Base-by-base conservation (phyloP, 768 basidiomycete genomes). In the Naganishia vaughanmartiniae region DNA sequence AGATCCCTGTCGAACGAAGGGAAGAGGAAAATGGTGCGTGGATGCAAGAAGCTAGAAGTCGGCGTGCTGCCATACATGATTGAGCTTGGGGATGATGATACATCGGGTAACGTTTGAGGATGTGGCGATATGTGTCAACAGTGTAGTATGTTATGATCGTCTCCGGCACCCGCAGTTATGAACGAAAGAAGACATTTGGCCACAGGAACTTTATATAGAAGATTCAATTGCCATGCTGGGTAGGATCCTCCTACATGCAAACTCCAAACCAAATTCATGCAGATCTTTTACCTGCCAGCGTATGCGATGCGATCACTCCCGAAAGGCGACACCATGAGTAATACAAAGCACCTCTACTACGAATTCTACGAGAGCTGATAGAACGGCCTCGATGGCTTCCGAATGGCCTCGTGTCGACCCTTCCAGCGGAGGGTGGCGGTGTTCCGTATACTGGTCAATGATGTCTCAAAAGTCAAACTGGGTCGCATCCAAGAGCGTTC, bases 381-480 rank as follows among this genome's bases (percentile, higher is more conserved):
- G 42, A 63, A 33, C 58, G 58, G 58, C 33, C 11, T 21, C 21
- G 4, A 14, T 57, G n/a, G 17, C 54, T 31, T 10, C n/a, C 6
- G 54, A 54, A n/a, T 26, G 12, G 54, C 9, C 54, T 46, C 4
- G 15, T 19, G 46, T 15, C 17, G n/a, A 51, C 48, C n/a, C n/a
- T 15, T 17, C 28, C 57, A 24, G 60, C 60, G 42, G 60, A 42
- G 14, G 21, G 31, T 9, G 33, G 60, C 60, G 60, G 60, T 45
- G 60, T 63, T 63, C 60, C 60, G 60, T 42, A 63, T 63, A 26
- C 26, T 63, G 60, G 60, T 34, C 31, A 24, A 34, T 63, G 34
- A 42, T 46, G 60, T 63, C 60, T 63, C 60, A 26, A 26, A 51
- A 3, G 42, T 63, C 60, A 26, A 26, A 51, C 48, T 51, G n/a